Base-by-base conservation (phyloP, 257 asterid species). In the Avicennia marina region DNA sequence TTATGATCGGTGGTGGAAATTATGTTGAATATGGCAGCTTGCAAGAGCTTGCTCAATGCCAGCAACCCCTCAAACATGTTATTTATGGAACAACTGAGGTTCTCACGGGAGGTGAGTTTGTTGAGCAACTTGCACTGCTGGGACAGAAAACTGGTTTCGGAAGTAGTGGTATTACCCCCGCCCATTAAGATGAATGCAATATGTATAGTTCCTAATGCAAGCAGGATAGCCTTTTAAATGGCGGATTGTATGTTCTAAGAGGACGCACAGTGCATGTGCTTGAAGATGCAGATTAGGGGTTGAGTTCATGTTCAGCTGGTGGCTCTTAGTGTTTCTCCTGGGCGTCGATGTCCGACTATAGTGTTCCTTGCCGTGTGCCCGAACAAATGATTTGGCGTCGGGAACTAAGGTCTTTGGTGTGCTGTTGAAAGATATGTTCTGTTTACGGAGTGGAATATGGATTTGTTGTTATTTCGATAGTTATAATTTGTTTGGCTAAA, bases 1-100 rank as follows among this genome's bases (percentile, higher is more conserved):
- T 93, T 78, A 89, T 93, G 97, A 78, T 93, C 19, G 99, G 99
- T 10, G 97, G 99, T 58, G 99, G 99, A 44, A 93, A 93, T 70
- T 89, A 93, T 41, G 95, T 89, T 22, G 99, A 93, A 79, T 81
- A 86, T 53, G 90, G 87, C 67, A 82, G 97, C 79, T 79, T 82
- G 76, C 89, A 75, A 49, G 88, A 80, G 62, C 78, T 82, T 60
- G 94, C 78, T 49, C 81, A 69, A 17, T 82, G 81, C 24, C 99
- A 80, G 73, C 97, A 80, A 67, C 94, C 95, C 27, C 66, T 56
- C 56, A 89, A 77, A 71, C 94, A 89, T 63, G 75, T 93, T 32
- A 64, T 93, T 21, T 93, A 93, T 49, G 99, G 99, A 36, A 79
- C 97, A 25, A 89, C 99, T 0, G 99, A 93, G 69, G 84, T 93